Evolutionary conservation across 164 flowering plant genomes (phyloP), one percentile per base, ranked within the genome.

Genomic region (Santalum album): DNA sequence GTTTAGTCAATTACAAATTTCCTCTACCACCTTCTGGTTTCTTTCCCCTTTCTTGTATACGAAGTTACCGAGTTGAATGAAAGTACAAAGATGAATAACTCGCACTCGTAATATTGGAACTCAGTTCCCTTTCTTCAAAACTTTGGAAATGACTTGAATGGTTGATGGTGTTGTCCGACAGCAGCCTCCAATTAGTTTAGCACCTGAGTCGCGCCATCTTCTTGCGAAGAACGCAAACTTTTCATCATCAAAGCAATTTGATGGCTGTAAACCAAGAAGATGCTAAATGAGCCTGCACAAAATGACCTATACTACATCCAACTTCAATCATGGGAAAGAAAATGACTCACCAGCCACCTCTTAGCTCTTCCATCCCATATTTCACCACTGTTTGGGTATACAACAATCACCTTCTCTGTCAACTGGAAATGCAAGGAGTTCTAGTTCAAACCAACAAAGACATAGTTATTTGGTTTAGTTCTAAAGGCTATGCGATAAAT

Each of bases 361-460:
- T 87, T 87, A 14, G 82, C 83, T 55, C 55, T 74, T 20, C 90
- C 96, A 72, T 87, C 94, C 88, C 89, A 90, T 38, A 74, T 71
- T 65, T 85, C 96, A 7, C 98, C 94, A 58, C 91, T 90, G 56
- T 90, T 90, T 0, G 98, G 96, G 67, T 90, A 87, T 21, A 83
- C 86, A 49, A 79, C 72, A 25, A 90, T 83, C 3, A 64, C 57
- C 64, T 84, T 90, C 12, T 45, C 54, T 1, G 90, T 90, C 25
- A 71, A 57, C 97, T 86, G 78, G 20, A 67, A n/a, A 29, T 29
- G 34, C 34, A 29, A 29, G 6, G 9, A 29, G 4, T 29, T 9
- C 34, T 9, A 3, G 6, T 29, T 4, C 4, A 9, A 29, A 29
- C 34, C 9, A n/a, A n/a, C 9, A 9, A 29, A 9, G 34, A 29